These are phyloP conservation scores for Dryadomyces quercus-mongolicae DNA, from an alignment of 2,329 filamentous ascomycete species.

Conservation along the genomic window DNA sequence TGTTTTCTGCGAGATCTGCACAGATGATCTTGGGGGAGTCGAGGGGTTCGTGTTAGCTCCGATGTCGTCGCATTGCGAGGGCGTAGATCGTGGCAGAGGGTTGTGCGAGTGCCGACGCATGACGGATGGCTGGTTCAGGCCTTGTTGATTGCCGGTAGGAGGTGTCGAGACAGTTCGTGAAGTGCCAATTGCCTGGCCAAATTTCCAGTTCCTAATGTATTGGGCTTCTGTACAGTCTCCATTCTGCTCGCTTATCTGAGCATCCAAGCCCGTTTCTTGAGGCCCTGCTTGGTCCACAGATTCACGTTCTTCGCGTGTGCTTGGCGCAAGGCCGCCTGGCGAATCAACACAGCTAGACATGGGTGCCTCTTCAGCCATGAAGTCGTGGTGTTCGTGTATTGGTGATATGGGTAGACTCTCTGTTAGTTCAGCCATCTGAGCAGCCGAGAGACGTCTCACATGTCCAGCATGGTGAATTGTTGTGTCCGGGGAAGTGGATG, in stretches of 20 bases:
- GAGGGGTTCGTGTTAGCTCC: not conserved
- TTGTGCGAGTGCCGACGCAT: not conserved
- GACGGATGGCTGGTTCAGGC: no score
- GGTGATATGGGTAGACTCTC: constrained; percentile 45
- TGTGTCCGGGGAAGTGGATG: not conserved
- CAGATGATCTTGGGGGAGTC: not conserved
- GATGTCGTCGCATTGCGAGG: not conserved
- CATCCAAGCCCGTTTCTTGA: no score
- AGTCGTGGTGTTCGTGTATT: constrained; percentile 14
- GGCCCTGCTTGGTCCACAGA: no score
- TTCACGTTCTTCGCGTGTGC: no score
- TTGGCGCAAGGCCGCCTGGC: not conserved
- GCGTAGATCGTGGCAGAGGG: not conserved
- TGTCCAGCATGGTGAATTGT: constrained; percentile 12
- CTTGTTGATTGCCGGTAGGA: constrained; percentile 29
- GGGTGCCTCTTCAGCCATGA: constrained; percentile 9
- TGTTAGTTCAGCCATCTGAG: constrained; percentile 46
- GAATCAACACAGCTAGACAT: no score
- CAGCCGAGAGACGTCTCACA: constrained; percentile 42
- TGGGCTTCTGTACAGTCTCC: not conserved
- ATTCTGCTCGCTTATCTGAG: not conserved
- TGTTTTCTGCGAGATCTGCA: not conserved
- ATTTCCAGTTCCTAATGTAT: not conserved
- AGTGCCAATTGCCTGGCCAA: not conserved
- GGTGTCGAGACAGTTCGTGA: constrained; percentile 38